phyloP scores from a whole-genome alignment of 116 monocot species.

The Phalaenopsis hybrid region DNA sequence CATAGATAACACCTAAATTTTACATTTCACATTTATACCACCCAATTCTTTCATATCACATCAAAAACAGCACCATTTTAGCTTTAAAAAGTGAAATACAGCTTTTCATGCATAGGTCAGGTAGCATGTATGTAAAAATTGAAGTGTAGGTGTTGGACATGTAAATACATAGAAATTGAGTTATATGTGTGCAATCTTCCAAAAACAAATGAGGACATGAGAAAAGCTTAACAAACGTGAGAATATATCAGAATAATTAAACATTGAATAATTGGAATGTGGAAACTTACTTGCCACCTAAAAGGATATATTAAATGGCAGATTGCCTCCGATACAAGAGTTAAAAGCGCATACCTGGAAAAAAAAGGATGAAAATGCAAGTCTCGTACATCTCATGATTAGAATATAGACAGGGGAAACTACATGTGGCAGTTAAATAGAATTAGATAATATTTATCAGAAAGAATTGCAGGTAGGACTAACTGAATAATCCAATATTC shows the following conservation, averaged over 20 bases:
- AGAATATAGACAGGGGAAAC: neutral
- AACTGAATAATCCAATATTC: neutral
- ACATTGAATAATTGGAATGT: neutral
- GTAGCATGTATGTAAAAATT: too few relatives aligned
- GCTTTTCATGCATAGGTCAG: too few relatives aligned
- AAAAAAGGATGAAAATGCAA: neutral
- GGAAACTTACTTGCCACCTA: slow-evolving; percentile 83
- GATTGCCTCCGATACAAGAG: slow-evolving; percentile 92
- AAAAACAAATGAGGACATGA: neutral
- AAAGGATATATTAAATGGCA: slow-evolving; percentile 97
- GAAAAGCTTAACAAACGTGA: too few relatives aligned
- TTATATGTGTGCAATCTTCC: too few relatives aligned
- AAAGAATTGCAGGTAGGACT: neutral
- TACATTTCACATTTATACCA: too few relatives aligned
- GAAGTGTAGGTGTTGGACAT: too few relatives aligned
- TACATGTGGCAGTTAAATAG: neutral
- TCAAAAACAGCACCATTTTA: too few relatives aligned
- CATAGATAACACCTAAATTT: too few relatives aligned
- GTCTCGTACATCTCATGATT: neutral
- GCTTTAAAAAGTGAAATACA: too few relatives aligned
- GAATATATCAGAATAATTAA: neutral
- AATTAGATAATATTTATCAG: neutral
- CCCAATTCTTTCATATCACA: too few relatives aligned
- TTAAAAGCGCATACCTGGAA: slow-evolving; percentile 87
- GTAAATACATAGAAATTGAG: too few relatives aligned